Evolutionary conservation across 129 eudicot genomes (phyloP), one percentile per base, ranked within the genome.

Genomic region (Tagetes patula): DNA sequence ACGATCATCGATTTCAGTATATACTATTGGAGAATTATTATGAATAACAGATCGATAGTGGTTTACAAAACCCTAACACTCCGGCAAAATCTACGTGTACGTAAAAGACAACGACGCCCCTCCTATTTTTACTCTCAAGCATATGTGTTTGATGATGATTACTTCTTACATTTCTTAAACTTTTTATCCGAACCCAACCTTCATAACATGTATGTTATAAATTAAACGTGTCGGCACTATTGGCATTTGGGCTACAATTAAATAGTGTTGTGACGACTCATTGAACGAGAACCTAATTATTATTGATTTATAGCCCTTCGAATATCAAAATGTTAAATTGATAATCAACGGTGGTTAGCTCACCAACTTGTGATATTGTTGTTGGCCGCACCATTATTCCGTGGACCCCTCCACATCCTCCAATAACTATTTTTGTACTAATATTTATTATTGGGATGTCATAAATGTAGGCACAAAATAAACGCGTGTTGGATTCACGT

Each of bases 381-480:
- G 81, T 48, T 77, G 76, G 81, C 54, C 12, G 42, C 69, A 77
- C 76, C 27, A 69, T 77, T 77, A 77, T 77, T 60, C 70, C 65
- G 6, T 69, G 76, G 81, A 47, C 81, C 81, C 81, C 54, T 4
- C 76, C 63, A 41, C 65, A 38, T 48, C 36, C 30, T 32, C 27
- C 12, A 2, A 55, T 42, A 55, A 20, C 69, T 67, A 67, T 58
- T 58, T 46, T 33, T 76, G 69, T 36, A 60, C 59, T 3, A 32
- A 58, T 30, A 58, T 10, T 9, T 72, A 58, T 56, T 31, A 33
- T 68, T 10, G n/a, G 43, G 68, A 32, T 48, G 31, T 42, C 31
- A 67, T 62, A 62, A 47, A 68, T 68, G n/a, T 31, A 68, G 36
- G 43, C 73, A 6, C 41, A 69, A 55, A 45, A 13, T 73, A 42